Evolutionary conservation across 129 eudicot genomes (phyloP).

Genomic region (sunflower (Helianthus annuus)): HanXRQr2.0-SUNRISE NC_035443.2:32979021-32979520

Average conservation of each 20-base stretch:
- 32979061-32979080: conserved; percentile 3
- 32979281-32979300: too few species aligned
- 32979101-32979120: conserved; percentile 3
- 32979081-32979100: conserved; percentile 8
- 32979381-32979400: too few species aligned
- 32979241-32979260: conserved; percentile 70
- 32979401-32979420: too few species aligned
- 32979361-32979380: too few species aligned
- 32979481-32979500: too few species aligned
- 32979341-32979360: too few species aligned
- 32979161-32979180: background rate
- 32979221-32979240: conserved; percentile 90
- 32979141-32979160: background rate
- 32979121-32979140: background rate
- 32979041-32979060: background rate
- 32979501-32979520: too few species aligned
- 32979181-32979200: conserved; percentile 78
- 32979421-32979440: too few species aligned
- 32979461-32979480: too few species aligned
- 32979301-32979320: too few species aligned
- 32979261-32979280: conserved; percentile 22
- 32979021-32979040: background rate
- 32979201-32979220: conserved; percentile 97
- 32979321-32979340: too few species aligned
- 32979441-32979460: too few species aligned